Percentiles rank a stretch among this genome's conserved stretches.
Evolutionary conservation across 371 early-diverging fungal genomes (phyloP).

Genomic region (Rhizopus arrhizus): DNA sequence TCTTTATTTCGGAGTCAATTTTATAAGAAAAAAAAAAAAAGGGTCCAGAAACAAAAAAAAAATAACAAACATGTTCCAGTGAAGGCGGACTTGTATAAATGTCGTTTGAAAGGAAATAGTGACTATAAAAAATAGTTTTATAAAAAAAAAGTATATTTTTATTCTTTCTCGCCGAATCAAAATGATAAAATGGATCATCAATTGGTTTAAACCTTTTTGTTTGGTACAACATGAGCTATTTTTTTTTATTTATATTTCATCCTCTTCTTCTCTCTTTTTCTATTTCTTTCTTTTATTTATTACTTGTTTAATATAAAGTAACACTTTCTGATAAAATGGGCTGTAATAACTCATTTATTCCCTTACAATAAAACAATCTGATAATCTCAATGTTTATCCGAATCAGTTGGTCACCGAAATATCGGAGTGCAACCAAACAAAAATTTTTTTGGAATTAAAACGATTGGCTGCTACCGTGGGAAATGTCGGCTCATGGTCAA

Average conservation of each 20-base stretch:
- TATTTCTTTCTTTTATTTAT: slow-evolving; percentile 1
- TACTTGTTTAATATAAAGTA: neutral
- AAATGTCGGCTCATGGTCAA: slow-evolving; percentile 25
- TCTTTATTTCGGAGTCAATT: too few relatives aligned
- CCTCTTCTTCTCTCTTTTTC: neutral
- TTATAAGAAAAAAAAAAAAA: too few relatives aligned
- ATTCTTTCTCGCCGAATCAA: too few relatives aligned
- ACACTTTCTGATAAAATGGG: neutral
- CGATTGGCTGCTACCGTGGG: slow-evolving; percentile 40
- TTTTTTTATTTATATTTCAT: slow-evolving; percentile 2
- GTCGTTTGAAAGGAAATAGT: too few relatives aligned
- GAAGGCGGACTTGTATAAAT: too few relatives aligned
- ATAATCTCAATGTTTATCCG: neutral
- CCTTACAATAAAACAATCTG: neutral
- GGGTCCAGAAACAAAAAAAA: too few relatives aligned
- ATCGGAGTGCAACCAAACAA: neutral
- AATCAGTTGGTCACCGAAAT: too few relatives aligned
- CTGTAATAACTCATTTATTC: neutral
- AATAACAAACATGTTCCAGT: too few relatives aligned
- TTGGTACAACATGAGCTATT: neutral
- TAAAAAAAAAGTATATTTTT: too few relatives aligned
- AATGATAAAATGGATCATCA: too few relatives aligned
- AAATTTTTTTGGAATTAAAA: neutral
- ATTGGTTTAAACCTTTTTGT: too few relatives aligned
- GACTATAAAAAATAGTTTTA: too few relatives aligned